These are phyloP conservation scores for Entrophospora sp. DNA, from an alignment of 192 early-diverging fungal species.

Conservation along the genomic window DNA sequence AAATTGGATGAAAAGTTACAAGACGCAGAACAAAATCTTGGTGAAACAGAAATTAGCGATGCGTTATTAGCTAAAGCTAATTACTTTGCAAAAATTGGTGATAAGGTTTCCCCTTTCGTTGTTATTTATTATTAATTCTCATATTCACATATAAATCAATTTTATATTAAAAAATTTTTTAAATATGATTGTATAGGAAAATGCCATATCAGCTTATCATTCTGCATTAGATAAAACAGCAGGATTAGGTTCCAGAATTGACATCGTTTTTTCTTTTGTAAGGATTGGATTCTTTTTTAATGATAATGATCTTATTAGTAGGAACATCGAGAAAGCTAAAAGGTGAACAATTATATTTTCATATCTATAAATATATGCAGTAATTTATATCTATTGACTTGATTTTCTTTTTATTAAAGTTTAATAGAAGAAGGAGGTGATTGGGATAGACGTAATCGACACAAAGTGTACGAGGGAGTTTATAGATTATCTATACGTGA, in stretches of 20 bases:
- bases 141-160: neutral
- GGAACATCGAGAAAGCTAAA: constrained; percentile 75
- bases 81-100: constrained; percentile 87
- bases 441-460: constrained; percentile 98
- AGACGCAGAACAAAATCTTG: constrained; percentile 89
- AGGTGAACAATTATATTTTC: constrained; percentile 40
- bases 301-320: constrained; percentile 67
- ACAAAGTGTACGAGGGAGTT: constrained; percentile 93
- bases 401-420: constrained; percentile 29
- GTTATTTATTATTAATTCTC: too few relatives aligned
- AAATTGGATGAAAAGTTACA: constrained; percentile 73
- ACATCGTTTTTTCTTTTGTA: constrained; percentile 86
- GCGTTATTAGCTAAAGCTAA: constrained; percentile 83
- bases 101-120: constrained; percentile 51
- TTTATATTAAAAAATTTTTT: neutral
- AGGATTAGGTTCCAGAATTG: constrained; percentile 86
- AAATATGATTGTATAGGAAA: constrained; percentile 49
- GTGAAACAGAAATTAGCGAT: constrained; percentile 86
- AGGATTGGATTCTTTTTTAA: constrained; percentile 92
- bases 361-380: constrained; percentile 1
- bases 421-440: constrained; percentile 98
- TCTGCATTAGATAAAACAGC: constrained; percentile 80
- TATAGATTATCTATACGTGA: constrained; percentile 90
- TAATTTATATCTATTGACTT: neutral
- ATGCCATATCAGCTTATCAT: constrained; percentile 75